Base-by-base conservation (phyloP, 1,284 basidiomycete species). In the Athelia psychrophila region DNA sequence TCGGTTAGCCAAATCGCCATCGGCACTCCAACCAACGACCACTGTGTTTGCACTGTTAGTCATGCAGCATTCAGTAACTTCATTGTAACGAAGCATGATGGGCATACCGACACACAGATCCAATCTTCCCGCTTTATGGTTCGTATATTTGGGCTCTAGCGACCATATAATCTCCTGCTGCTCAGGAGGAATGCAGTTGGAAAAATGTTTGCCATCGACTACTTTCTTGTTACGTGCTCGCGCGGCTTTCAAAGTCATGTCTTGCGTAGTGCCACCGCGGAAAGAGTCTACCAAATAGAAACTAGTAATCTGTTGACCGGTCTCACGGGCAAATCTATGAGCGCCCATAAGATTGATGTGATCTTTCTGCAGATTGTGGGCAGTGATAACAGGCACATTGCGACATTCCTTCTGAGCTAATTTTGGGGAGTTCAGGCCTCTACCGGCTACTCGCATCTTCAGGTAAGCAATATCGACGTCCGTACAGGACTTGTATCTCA, bases 31-130 rank as follows among this genome's bases (percentile, higher is more conserved):
- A 59, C 72, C 73, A 76, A 2, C 58, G 64, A 38, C 60, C 33
- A 52, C 55, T 2, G 52, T 73, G 52, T 74, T 69, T 52, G 73
- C 73, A 2, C 73, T 73, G 54, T 73, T 75, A 16, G 71, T 75
- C 6, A 72, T 70, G 46, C 68, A 65, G 3, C 66, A 51, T 46
- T 74, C 69, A 9, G 71, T 74, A 2, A 69, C 72, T 33, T 61
- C 49, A 54, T 74, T 73, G 5, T 59, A 38, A 24, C 66, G 62
- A 2, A 76, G 60, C 58, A 77, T 69, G 0, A 78, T 58, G 30
- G 73, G 75, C 56, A 76, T 59, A 0, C 71, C 71, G 23, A 67
- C 46, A 59, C 73, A 77, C 0, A 76, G 36, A 1, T 54, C 51
- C 2, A 75, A 49, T 19, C 57, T 67, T 4, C 65, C 68, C 6